Conservation (phyloP, 345 rosid genomes). For the Pistacia integerrima region DNA sequence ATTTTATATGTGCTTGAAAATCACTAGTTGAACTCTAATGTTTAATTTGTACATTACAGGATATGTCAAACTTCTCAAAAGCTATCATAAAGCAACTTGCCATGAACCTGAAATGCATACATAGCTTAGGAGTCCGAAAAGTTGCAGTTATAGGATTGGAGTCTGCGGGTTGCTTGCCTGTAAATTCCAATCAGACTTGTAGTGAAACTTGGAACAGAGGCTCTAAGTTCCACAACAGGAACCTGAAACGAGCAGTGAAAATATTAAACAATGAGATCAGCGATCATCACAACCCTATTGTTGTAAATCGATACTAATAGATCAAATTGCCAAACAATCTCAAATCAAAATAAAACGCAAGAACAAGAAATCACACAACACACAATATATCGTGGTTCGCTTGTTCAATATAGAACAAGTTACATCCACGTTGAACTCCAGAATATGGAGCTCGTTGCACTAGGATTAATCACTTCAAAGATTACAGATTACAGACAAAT, state of each 20-base stretch:
- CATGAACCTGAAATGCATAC: slow-evolving; percentile 27
- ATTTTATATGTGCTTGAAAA: no score
- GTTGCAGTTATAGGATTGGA: slow-evolving; percentile 29
- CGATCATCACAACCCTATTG: not conserved
- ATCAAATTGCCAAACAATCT: no score
- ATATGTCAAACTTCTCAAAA: slow-evolving; percentile 14
- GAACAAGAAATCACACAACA: no score
- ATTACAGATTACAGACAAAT: no score
- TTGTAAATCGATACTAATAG: no score
- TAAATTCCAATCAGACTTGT: slow-evolving; percentile 32
- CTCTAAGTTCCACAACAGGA: slow-evolving; percentile 34
- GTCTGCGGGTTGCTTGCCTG: slow-evolving; percentile 42
- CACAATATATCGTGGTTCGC: no score
- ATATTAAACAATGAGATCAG: slow-evolving; percentile 20
- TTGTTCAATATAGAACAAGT: no score
- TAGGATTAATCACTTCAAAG: no score
- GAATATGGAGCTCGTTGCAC: no score
- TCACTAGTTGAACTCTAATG: no score
- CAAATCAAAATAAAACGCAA: no score
- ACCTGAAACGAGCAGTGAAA: slow-evolving; percentile 17
- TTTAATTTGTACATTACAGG: slow-evolving; percentile 9
- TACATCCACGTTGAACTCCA: no score
- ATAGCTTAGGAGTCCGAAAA: slow-evolving; percentile 36
- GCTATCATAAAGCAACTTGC: slow-evolving; percentile 27
- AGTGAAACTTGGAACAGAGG: slow-evolving; percentile 23